Percentiles rank a stretch among this genome's conserved stretches.
These are phyloP conservation scores for Verbena officinalis DNA, from an alignment of 257 asterid species.

Conservation along the genomic window DNA sequence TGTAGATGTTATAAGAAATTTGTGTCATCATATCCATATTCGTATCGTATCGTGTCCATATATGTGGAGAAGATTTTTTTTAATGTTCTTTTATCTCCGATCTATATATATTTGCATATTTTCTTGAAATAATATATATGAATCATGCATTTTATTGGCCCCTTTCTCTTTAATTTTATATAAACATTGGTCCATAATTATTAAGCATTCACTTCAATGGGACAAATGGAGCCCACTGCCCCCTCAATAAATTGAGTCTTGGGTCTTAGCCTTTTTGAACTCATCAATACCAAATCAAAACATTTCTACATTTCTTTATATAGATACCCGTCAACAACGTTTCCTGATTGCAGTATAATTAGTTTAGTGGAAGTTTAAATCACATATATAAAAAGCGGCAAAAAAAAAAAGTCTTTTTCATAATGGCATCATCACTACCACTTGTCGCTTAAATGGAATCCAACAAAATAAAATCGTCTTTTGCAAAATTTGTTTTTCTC, in stretches of 20 bases:
- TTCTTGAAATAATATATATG: not conserved
- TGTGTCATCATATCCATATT: no score
- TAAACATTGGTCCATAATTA: constrained; percentile 1
- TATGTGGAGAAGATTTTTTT: no score
- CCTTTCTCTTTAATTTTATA: not conserved
- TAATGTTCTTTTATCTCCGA: no score
- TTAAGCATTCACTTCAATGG: constrained; percentile 31
- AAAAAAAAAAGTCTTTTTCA: not conserved
- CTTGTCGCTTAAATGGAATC: constrained; percentile 6
- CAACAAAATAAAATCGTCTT: not conserved
- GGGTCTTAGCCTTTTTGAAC: constrained; percentile 5
- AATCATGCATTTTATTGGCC: not conserved
- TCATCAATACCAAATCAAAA: constrained; percentile 29
- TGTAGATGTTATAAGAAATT: no score
- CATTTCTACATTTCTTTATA: constrained; percentile 14
- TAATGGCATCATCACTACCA: constrained; percentile 18
- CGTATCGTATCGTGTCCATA: no score
- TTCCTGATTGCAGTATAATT: constrained; percentile 30
- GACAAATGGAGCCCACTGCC: constrained; percentile 25
- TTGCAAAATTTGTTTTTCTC: not conserved
- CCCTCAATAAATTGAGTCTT: not conserved
- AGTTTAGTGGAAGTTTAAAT: constrained; percentile 13
- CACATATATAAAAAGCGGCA: not conserved
- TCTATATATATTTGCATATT: no score
- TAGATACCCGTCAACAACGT: not conserved